A percentile compares a stretch with the other conserved stretches of the same genome.
Evolutionary conservation across 148 eudicot genomes (phyloP).

Genomic region (Rhododendron kiyosumense): DNA sequence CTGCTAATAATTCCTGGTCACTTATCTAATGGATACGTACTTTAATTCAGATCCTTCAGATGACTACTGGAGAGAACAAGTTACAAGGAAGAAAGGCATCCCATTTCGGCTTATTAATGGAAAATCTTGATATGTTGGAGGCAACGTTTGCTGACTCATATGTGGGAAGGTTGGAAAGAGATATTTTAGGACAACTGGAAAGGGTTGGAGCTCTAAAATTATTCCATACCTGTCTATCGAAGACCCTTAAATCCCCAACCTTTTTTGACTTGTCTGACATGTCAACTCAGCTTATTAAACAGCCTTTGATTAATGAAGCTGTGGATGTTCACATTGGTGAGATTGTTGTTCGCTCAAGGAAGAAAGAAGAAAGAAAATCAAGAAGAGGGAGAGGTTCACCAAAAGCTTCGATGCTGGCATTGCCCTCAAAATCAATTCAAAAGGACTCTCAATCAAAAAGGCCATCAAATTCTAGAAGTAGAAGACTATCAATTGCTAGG

Average conservation of each 20-base stretch:
- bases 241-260: constrained; percentile 35
- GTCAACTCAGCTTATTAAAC: constrained; percentile 23
- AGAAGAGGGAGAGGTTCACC: constrained; percentile 33
- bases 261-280: constrained; percentile 17
- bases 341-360: constrained; percentile 47
- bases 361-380: constrained; percentile 59
- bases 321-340: constrained; percentile 19
- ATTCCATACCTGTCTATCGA: constrained; percentile 56
- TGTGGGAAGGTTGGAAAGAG: constrained; percentile 48
- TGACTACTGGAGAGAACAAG: constrained; percentile 22
- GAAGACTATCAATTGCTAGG: constrained; percentile 40
- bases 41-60: constrained; percentile 18
- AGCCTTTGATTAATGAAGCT: constrained; percentile 12
- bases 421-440: constrained; percentile 10
- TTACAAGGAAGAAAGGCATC: constrained; percentile 41
- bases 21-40: not conserved
- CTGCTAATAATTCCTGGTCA: not conserved
- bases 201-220: constrained; percentile 70
- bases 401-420: constrained; percentile 14
- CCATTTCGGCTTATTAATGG: constrained; percentile 53
- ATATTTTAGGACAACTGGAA: constrained; percentile 63
- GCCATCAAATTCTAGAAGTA: constrained; percentile 27
- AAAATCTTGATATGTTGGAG: constrained; percentile 60
- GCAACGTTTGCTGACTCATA: constrained; percentile 51
- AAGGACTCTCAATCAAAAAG: constrained; percentile 23